phyloP scores from a whole-genome alignment of 177 flowering plant species.

The Tripterygium wilfordii region DNA sequence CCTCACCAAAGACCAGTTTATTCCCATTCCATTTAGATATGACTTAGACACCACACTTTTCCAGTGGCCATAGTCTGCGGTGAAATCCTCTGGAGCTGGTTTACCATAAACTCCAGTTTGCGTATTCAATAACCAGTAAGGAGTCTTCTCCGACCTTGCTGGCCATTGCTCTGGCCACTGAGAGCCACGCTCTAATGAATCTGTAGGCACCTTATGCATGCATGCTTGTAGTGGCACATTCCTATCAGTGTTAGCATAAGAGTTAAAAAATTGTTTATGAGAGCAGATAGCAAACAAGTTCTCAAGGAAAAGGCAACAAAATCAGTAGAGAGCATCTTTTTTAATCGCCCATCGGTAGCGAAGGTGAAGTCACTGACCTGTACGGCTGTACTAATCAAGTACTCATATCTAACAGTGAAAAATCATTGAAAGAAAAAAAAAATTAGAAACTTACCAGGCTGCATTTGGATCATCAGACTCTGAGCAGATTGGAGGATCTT shows the following conservation, averaged over 20 bases:
- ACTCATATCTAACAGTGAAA: too few relatives aligned
- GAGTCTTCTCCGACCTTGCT: slow-evolving; percentile 41
- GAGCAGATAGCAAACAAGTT: not conserved
- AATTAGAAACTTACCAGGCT: slow-evolving; percentile 96
- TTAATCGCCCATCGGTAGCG: too few relatives aligned
- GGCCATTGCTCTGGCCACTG: slow-evolving; percentile 82
- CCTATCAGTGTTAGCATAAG: slow-evolving; percentile 24
- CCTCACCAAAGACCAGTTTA: slow-evolving; percentile 59
- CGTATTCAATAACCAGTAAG: slow-evolving; percentile 57
- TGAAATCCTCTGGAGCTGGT: slow-evolving; percentile 68
- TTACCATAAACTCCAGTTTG: slow-evolving; percentile 73
- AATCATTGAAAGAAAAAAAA: too few relatives aligned
- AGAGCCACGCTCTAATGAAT: slow-evolving; percentile 44
- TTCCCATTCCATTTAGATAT: slow-evolving; percentile 54
- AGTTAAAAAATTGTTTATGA: not conserved
- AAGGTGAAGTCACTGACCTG: too few relatives aligned
- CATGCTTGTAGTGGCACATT: slow-evolving; percentile 63
- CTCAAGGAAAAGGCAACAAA: too few relatives aligned
- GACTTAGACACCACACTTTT: slow-evolving; percentile 57
- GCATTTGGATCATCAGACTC: slow-evolving; percentile 91
- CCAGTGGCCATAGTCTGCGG: slow-evolving; percentile 65
- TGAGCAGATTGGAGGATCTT: slow-evolving; percentile 72
- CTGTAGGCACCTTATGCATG: slow-evolving; percentile 54
- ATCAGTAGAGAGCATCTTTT: too few relatives aligned
- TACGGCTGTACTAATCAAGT: too few relatives aligned